These are phyloP conservation scores for Cyclaneusma minus DNA, from an alignment of 2,329 filamentous ascomycete species.

Conservation along the genomic window DNA sequence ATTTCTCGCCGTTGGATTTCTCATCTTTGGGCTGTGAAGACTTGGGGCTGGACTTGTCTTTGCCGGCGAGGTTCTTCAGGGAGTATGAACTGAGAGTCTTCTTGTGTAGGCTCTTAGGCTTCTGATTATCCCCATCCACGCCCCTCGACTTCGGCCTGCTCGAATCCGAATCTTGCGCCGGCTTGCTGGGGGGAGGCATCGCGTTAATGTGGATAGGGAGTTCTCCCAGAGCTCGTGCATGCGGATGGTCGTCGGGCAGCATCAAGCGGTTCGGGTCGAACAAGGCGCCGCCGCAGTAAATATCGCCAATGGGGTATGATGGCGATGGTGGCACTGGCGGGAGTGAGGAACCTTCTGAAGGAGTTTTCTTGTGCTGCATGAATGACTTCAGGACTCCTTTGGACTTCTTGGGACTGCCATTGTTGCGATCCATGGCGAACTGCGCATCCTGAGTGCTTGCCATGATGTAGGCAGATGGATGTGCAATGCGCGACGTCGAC, in stretches of 20 bases:
- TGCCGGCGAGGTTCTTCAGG: slow-evolving; percentile 25
- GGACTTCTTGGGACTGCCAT: no score
- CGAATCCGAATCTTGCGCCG: slow-evolving; percentile 21
- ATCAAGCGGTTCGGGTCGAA: slow-evolving; percentile 14
- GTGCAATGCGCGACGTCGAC: no score
- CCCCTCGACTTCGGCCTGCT: slow-evolving; percentile 12
- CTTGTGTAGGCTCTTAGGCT: slow-evolving; percentile 26
- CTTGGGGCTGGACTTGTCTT: slow-evolving; percentile 21
- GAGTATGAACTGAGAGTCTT: slow-evolving; percentile 26
- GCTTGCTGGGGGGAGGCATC: slow-evolving; percentile 23
- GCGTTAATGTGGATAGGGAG: slow-evolving; percentile 34
- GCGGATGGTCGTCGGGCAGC: slow-evolving; percentile 20
- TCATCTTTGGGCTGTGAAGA: slow-evolving; percentile 22
- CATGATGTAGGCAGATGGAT: no score
- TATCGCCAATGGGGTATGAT: slow-evolving; percentile 3
- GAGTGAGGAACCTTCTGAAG: slow-evolving; percentile 13
- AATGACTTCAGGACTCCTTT: slow-evolving; percentile 17
- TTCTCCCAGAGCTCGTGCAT: slow-evolving; percentile 35
- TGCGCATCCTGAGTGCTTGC: no score
- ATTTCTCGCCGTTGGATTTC: slow-evolving; percentile 29
- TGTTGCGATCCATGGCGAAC: no score
- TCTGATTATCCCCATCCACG: slow-evolving; percentile 19
- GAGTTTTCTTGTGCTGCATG: slow-evolving; percentile 17
- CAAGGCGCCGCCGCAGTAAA: slow-evolving; percentile 9
- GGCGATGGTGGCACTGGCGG: slow-evolving; percentile 8